phyloP scores from a whole-genome alignment of 2,329 filamentous ascomycete species.

The Beauveria pseudobassiana region DNA sequence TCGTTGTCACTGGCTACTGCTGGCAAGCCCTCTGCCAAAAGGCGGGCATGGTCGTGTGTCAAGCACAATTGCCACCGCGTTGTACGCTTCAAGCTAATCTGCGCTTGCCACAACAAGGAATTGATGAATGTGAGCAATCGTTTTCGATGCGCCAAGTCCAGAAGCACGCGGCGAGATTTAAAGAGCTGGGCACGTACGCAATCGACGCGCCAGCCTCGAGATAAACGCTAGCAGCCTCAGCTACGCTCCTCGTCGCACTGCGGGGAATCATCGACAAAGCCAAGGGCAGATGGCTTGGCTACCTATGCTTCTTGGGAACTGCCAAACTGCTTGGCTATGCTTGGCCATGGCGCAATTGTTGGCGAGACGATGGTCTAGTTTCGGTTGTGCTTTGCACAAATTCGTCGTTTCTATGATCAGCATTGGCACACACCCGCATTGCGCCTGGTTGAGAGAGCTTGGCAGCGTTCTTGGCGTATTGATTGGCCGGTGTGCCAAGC shows the following conservation, averaged over 20 bases:
- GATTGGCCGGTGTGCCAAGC: not conserved
- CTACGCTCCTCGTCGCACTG: not conserved
- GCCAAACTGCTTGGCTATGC: not conserved
- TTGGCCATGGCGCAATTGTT: not conserved
- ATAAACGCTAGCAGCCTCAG: not conserved
- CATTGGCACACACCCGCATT: constrained; percentile 4
- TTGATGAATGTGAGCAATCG: not conserved
- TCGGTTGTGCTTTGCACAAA: not conserved
- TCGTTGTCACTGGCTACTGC: not conserved
- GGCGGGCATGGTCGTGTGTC: not conserved
- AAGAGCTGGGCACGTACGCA: not conserved
- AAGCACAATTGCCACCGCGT: not conserved
- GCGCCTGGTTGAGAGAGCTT: constrained; percentile 1
- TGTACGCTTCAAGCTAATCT: no score
- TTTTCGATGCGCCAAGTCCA: not conserved
- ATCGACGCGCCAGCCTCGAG: not conserved
- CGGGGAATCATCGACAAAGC: not conserved
- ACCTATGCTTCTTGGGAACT: not conserved
- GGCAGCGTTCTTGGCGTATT: constrained; percentile 3
- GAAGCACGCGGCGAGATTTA: not conserved
- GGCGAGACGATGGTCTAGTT: not conserved
- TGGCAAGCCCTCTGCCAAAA: not conserved
- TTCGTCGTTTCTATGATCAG: not conserved
- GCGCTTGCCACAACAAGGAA: no score
- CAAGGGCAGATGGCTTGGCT: constrained; percentile 1